A percentile compares a stretch with the other conserved stretches of the same genome.
Evolutionary conservation across 2,329 filamentous ascomycete genomes (phyloP).

Genomic region (Gliomastix tumulicola): DNA sequence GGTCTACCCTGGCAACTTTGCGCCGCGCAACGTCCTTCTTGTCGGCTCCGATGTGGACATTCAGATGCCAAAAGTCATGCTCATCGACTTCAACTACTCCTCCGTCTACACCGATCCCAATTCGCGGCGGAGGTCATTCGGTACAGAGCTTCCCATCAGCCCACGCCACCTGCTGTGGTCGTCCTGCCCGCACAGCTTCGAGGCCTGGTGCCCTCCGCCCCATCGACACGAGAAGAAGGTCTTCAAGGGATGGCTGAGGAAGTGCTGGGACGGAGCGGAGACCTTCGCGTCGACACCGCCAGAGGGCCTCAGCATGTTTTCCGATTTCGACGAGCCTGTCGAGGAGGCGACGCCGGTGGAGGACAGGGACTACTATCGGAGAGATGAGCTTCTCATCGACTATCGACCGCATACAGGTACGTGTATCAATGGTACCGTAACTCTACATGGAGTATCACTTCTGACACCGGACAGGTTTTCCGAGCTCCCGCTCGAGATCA

Average conservation of each 20-base stretch:
- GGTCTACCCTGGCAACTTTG: neutral
- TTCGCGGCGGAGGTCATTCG: neutral
- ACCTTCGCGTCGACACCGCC: no score
- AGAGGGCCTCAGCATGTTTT: neutral
- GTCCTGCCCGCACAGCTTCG: neutral
- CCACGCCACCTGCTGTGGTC: neutral
- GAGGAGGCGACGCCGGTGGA: no score
- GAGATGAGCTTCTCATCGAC: no score
- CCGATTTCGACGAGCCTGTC: neutral
- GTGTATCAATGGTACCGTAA: no score
- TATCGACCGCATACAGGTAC: no score
- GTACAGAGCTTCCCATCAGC: neutral
- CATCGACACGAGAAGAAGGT: neutral
- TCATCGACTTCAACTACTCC: neutral
- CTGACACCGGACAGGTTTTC: no score
- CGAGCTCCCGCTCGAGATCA: no score
- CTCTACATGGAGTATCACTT: no score
- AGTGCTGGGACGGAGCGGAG: neutral
- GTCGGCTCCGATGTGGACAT: neutral
- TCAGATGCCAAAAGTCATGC: neutral
- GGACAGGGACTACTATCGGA: no score
- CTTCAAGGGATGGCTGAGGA: neutral
- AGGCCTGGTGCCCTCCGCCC: neutral
- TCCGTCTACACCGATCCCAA: neutral
- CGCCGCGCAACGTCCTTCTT: neutral